Percentiles rank a stretch among this genome's conserved stretches.
Conservation (phyloP, 768 basidiomycete genomes). For the Pleurotus djamor region DNA sequence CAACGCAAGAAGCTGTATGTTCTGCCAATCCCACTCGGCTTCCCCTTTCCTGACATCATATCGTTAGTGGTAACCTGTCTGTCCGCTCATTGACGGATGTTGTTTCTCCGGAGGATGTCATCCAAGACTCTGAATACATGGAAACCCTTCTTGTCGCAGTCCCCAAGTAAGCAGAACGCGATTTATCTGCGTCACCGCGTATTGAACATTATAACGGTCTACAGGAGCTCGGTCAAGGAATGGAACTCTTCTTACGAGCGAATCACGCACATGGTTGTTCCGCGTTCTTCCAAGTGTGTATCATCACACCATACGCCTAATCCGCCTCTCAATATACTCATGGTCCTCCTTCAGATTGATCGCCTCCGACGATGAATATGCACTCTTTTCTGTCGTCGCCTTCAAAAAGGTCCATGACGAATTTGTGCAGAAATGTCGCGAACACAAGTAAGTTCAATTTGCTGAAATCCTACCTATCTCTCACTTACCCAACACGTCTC, state of each 20-base stretch:
- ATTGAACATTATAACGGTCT: constrained; percentile 19
- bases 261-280: constrained; percentile 87
- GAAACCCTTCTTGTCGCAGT: constrained; percentile 93
- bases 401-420: constrained; percentile 93
- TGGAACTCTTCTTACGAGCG: constrained; percentile 92
- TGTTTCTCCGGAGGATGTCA: constrained; percentile 77
- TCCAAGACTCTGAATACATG: constrained; percentile 90
- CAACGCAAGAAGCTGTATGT: constrained; percentile 90
- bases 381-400: constrained; percentile 80
- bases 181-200: neutral
- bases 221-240: constrained; percentile 77
- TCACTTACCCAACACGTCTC: neutral
- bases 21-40: constrained; percentile 3
- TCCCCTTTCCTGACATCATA: constrained; percentile 6
- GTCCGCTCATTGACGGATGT: constrained; percentile 84
- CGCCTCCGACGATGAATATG: constrained; percentile 85
- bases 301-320: constrained; percentile 3
- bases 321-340: constrained; percentile 8
- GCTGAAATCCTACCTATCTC: neutral
- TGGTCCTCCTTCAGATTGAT: constrained; percentile 47
- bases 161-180: constrained; percentile 65
- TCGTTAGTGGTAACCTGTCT: constrained; percentile 86
- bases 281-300: constrained; percentile 80
- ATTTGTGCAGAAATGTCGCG: constrained; percentile 90
- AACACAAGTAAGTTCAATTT: constrained; percentile 72